Evolutionary conservation across 1,284 basidiomycete genomes (phyloP).

Genomic region (Naganishia albida): DNA sequence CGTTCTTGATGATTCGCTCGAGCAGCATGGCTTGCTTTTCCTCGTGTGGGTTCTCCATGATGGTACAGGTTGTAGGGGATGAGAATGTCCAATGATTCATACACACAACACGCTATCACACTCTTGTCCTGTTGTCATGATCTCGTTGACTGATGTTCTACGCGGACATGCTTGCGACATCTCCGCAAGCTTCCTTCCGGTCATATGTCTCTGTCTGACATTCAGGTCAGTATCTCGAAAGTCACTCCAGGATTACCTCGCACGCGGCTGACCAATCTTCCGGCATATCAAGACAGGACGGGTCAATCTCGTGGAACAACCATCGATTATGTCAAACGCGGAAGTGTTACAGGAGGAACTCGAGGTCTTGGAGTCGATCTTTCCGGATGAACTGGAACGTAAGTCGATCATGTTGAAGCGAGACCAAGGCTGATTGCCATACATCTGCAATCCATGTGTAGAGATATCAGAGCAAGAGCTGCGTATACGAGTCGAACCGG

Average conservation of each 20-base stretch:
- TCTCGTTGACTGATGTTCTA: slow-evolving; percentile 6
- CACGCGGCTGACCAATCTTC: too few species aligned
- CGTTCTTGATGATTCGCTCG: slow-evolving; percentile 85
- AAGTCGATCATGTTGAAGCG: slow-evolving; percentile 53
- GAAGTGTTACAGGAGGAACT: slow-evolving; percentile 27
- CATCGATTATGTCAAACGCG: slow-evolving; percentile 10
- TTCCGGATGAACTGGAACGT: slow-evolving; percentile 90
- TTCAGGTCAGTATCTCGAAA: too few species aligned
- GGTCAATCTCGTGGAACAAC: too few species aligned
- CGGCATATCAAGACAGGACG: too few species aligned
- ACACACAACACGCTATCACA: too few species aligned
- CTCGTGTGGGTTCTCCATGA: slow-evolving; percentile 87
- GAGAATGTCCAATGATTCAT: background rate
- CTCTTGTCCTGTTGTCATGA: background rate
- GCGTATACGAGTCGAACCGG: slow-evolving; percentile 84
- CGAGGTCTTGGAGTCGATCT: slow-evolving; percentile 92
- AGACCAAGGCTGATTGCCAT: slow-evolving; percentile 56
- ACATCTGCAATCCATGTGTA: slow-evolving; percentile 55
- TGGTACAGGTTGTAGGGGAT: slow-evolving; percentile 1
- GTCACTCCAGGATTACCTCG: too few species aligned
- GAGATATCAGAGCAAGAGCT: slow-evolving; percentile 80
- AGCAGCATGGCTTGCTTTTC: slow-evolving; percentile 85
- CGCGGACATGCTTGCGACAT: background rate
- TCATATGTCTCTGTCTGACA: background rate
- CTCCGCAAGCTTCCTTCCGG: background rate